phyloP scores from a whole-genome alignment of 768 basidiomycete species.

The Lactarius evosmus region DNA sequence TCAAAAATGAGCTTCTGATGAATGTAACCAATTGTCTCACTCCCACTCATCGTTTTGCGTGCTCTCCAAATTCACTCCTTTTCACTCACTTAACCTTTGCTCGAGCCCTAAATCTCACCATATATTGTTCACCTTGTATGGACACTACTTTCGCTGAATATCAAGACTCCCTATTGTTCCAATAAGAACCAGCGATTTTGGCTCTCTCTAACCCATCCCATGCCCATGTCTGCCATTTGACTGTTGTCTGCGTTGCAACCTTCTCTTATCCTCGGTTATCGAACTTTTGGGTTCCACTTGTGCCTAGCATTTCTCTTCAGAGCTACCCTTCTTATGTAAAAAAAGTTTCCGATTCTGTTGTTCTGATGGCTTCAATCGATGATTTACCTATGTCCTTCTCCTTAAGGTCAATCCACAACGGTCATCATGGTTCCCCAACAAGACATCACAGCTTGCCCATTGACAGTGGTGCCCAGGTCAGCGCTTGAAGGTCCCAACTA shows the following conservation, averaged over 20 bases:
- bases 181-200: neutral
- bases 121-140: neutral
- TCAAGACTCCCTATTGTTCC: neutral
- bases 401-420: constrained; percentile 6
- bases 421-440: constrained; percentile 13
- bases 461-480: constrained; percentile 38
- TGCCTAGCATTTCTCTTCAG: neutral
- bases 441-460: constrained; percentile 8
- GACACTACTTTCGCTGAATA: neutral
- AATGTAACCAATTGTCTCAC: no score
- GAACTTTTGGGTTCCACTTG: neutral
- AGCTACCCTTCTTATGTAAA: neutral
- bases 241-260: neutral
- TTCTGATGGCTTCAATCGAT: constrained; percentile 12
- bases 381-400: constrained; percentile 15
- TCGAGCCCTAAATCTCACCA: no score
- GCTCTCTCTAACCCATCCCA: neutral
- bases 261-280: neutral
- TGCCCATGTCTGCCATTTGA: neutral
- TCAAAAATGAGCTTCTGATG: no score
- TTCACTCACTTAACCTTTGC: no score
- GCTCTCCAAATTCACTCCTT: no score
- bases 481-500: constrained; percentile 55
- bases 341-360: neutral
- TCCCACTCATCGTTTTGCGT: no score